Evolutionary conservation across 352 stramenopile species (phyloP).

Genomic region (Aphanomyces euteiches): DNA sequence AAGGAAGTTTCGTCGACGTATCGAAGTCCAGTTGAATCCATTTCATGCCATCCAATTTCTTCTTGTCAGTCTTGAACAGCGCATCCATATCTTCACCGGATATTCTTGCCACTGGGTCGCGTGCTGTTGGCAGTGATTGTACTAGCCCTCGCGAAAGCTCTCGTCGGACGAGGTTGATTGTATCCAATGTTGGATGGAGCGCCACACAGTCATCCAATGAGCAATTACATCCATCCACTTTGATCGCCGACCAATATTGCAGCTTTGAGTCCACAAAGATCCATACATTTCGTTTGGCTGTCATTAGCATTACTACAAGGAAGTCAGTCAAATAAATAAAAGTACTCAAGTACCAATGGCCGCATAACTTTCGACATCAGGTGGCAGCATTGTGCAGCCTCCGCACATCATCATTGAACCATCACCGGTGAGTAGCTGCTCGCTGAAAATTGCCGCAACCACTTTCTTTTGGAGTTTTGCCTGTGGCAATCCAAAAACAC

Average conservation of each 20-base stretch:
- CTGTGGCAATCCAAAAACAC: conserved; percentile 60
- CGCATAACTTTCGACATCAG: conserved; percentile 54
- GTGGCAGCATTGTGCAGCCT: conserved; percentile 73
- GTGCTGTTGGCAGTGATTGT: background rate
- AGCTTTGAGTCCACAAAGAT: conserved; percentile 46
- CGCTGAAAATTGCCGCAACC: conserved; percentile 60
- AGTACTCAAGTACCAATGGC: conserved; percentile 49
- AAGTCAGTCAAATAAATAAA: background rate
- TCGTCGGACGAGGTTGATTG: conserved; percentile 9
- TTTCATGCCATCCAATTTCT: conserved; percentile 12
- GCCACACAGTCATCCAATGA: background rate
- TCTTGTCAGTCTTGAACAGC: background rate
- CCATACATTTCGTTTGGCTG: conserved; percentile 51
- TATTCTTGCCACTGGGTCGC: background rate
- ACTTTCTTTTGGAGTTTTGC: conserved; percentile 33
- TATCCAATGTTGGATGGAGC: background rate
- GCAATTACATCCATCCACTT: conserved; percentile 48
- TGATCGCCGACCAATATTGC: conserved; percentile 36
- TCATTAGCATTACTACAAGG: conserved; percentile 19
- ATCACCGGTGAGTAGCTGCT: conserved; percentile 70
- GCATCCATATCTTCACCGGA: conserved; percentile 1
- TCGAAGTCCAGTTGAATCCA: conserved; percentile 17
- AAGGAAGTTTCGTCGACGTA: background rate
- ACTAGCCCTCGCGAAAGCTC: conserved; percentile 17
- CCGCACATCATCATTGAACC: conserved; percentile 73